These are phyloP conservation scores for Melampsora medusae DNA, from an alignment of 1,284 basidiomycete species.

Conservation along the genomic window DNA sequence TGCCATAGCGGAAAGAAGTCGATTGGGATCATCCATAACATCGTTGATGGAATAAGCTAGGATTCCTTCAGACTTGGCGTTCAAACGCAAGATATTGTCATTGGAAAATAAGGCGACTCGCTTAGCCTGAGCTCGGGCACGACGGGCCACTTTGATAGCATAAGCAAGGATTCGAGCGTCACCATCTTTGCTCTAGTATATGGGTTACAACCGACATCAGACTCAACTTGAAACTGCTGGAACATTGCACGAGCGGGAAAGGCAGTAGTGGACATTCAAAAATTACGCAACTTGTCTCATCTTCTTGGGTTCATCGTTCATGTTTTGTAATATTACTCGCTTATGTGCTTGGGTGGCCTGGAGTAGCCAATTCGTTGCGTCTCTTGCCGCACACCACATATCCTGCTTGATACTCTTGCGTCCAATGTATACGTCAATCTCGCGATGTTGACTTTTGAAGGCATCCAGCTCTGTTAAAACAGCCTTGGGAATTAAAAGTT, in stretches of 20 bases:
- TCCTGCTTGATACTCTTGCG: too few species aligned
- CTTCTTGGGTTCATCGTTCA: too few species aligned
- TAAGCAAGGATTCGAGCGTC: slow-evolving; percentile 29
- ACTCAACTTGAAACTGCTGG: too few species aligned
- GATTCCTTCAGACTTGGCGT: slow-evolving; percentile 26
- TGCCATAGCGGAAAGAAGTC: too few species aligned
- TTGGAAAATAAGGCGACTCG: slow-evolving; percentile 24
- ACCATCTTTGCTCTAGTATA: slow-evolving; percentile 5
- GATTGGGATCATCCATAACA: too few species aligned
- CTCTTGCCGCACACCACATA: slow-evolving; percentile 10
- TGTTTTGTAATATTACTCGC: not conserved
- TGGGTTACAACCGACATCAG: not conserved
- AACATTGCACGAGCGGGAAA: too few species aligned
- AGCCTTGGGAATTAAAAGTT: slow-evolving; percentile 18
- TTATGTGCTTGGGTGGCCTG: not conserved
- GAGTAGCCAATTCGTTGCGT: slow-evolving; percentile 27
- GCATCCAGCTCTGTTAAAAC: slow-evolving; percentile 15
- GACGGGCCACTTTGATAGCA: not conserved
- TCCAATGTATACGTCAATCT: slow-evolving; percentile 10
- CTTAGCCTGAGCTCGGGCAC: not conserved
- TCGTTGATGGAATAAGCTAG: not conserved
- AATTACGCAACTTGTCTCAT: too few species aligned
- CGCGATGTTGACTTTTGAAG: slow-evolving; percentile 11
- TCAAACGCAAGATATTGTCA: slow-evolving; percentile 29
- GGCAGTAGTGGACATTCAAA: too few species aligned